Evolutionary conservation across 495 filamentous ascomycete species (phyloP), one percentile per base, ranked within the genome.

Genomic region (Evernia prunastri): DNA sequence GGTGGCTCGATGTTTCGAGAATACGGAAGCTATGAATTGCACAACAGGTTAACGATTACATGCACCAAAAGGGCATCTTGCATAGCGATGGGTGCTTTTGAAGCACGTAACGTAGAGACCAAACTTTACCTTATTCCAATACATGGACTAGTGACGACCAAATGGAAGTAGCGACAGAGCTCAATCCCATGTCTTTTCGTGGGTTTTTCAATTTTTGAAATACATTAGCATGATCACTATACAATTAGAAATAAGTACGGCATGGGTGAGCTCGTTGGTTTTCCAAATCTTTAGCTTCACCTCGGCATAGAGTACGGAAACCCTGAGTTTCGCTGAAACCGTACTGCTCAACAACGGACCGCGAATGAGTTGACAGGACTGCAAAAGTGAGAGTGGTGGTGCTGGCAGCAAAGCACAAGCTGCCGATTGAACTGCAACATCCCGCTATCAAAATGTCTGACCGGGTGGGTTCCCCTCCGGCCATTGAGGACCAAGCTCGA

Each of bases 401-500:
- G n/a, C 58, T 40, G 18, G n/a, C 36, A 53, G 56, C 53, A 45
- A 63, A 35, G 31, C 47, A 20, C 27, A 45, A 27, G 58, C 56
- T 57, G 36, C 58, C 25, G 31, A 43, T 29, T 37, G 56, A 39
- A 43, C 39, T 37, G 56, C 54, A 63, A 51, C 31, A 68, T 63
- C 42, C 20, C 39, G 17, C 68, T 63, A 62, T 67, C 67, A 74
- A 60, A 58, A 86, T 84, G 74, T 81, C 84, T 66, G 79, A 81
- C 56, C 82, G 80, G 75, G 82, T 85, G 73, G 84, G 78, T 65
- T 81, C 85, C 69, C 85, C 88, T 72, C 80, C 83, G 69, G 81
- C 83, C 73, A 81, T 88, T 66, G 92, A 96, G 81, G 92, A 97
- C 80, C 92, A 96, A 82, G 89, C 87, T 68, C 88, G 91, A 70